Evolutionary conservation across 805 yeast genomes (phyloP).

Genomic region (Maudiozyma turicensis): DNA sequence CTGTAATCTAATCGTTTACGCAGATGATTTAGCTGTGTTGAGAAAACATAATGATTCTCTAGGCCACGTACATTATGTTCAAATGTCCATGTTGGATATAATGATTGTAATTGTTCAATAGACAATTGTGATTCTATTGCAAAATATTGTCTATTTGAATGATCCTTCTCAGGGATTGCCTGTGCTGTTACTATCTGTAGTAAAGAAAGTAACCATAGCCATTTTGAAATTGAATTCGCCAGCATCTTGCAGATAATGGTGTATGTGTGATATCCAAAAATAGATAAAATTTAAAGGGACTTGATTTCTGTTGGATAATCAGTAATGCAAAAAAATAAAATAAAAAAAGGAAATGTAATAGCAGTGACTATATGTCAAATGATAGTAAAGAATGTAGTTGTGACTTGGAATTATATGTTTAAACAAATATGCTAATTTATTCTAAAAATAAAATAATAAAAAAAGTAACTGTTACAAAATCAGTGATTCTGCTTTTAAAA

Average conservation of each 20-base stretch:
- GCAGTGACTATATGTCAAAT: too few relatives aligned
- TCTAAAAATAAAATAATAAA: too few relatives aligned
- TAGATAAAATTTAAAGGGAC: too few relatives aligned
- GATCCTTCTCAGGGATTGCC: constrained; percentile 39
- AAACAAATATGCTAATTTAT: too few relatives aligned
- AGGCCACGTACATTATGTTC: constrained; percentile 60
- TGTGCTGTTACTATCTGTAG: not conserved
- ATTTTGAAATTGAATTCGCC: not conserved
- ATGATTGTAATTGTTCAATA: constrained; percentile 29
- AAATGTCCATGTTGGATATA: constrained; percentile 40
- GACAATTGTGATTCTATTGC: constrained; percentile 44
- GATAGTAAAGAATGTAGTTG: too few relatives aligned
- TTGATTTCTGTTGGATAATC: too few relatives aligned
- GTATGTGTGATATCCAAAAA: too few relatives aligned
- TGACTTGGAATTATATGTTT: too few relatives aligned
- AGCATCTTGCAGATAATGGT: not conserved
- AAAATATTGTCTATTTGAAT: constrained; percentile 44
- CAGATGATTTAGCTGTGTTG: constrained; percentile 29
- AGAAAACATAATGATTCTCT: constrained; percentile 58
- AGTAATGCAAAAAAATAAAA: too few relatives aligned
- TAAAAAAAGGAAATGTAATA: too few relatives aligned
- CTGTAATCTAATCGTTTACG: constrained; percentile 10
- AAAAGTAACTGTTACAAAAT: too few relatives aligned
- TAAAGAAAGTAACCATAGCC: not conserved
- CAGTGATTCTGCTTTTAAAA: too few relatives aligned